Evolutionary conservation across 495 filamentous ascomycete species (phyloP).

Genomic region (Aspergillus kassunensis): DNA sequence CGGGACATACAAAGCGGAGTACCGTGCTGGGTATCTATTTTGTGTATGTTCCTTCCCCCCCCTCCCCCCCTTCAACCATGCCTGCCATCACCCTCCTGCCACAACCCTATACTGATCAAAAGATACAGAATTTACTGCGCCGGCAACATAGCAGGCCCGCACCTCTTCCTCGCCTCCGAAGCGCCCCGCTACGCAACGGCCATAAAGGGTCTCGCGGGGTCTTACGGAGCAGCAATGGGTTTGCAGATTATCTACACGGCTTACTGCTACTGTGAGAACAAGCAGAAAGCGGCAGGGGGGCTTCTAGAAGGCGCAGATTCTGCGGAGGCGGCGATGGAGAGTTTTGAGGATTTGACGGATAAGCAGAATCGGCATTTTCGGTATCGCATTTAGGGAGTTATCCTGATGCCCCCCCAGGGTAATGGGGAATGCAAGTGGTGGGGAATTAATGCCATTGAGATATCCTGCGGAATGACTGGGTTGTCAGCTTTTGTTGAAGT

Average conservation of each 20-base stretch:
- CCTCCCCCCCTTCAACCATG: background rate
- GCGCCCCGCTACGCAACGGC: constrained; percentile 53
- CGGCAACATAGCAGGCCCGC: constrained; percentile 56
- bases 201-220: constrained; percentile 56
- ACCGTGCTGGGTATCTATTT: constrained; percentile 54
- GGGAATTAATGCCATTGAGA: too few relatives aligned
- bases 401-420: too few relatives aligned
- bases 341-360: constrained; percentile 3
- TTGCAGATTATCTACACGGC: constrained; percentile 30
- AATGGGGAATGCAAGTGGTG: too few relatives aligned
- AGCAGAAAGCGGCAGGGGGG: background rate
- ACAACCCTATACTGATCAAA: background rate
- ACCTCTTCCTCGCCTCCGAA: constrained; percentile 45
- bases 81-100: background rate
- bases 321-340: background rate
- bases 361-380: background rate
- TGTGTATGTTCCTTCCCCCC: constrained; percentile 16
- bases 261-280: constrained; percentile 48
- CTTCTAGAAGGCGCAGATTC: background rate
- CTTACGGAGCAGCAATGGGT: constrained; percentile 37
- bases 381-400: background rate
- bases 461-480: too few relatives aligned
- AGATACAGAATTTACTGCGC: constrained; percentile 48
- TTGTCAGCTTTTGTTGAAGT: too few relatives aligned
- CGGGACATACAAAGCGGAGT: constrained; percentile 51